phyloP scores from a whole-genome alignment of 148 eudicot species.

The Rhododendron simsii region DNA sequence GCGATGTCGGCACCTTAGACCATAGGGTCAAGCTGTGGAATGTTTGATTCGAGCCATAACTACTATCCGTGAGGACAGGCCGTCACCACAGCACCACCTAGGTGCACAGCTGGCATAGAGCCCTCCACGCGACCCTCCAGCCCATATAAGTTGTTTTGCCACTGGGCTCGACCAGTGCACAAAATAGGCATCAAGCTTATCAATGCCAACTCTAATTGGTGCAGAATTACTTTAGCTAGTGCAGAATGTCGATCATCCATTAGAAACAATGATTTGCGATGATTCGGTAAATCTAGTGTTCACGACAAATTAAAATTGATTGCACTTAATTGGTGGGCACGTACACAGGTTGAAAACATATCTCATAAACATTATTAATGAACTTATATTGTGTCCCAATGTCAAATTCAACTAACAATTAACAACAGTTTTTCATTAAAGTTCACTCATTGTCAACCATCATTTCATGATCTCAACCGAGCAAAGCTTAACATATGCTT shows the following conservation, averaged over 20 bases:
- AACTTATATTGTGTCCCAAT: background rate
- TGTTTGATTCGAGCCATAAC: too few species aligned
- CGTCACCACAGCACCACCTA: too few species aligned
- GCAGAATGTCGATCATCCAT: background rate
- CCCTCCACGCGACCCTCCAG: too few species aligned
- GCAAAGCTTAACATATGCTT: background rate
- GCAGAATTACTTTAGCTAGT: background rate
- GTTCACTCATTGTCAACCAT: background rate
- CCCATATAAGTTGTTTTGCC: too few species aligned
- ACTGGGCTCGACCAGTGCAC: too few species aligned
- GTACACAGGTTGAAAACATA: background rate
- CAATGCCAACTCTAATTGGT: too few species aligned
- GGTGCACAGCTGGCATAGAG: too few species aligned
- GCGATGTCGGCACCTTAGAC: too few species aligned
- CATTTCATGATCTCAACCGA: background rate
- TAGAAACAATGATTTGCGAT: background rate
- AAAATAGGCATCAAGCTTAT: too few species aligned
- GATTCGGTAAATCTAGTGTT: background rate
- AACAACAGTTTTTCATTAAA: background rate
- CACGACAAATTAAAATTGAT: background rate
- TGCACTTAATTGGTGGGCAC: background rate
- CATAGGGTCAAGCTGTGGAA: too few species aligned
- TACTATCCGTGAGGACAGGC: too few species aligned
- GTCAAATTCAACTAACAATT: background rate
- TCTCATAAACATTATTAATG: background rate